Conservation (phyloP, 2,329 filamentous ascomycete genomes). For the Neofusicoccum parvum region DNA sequence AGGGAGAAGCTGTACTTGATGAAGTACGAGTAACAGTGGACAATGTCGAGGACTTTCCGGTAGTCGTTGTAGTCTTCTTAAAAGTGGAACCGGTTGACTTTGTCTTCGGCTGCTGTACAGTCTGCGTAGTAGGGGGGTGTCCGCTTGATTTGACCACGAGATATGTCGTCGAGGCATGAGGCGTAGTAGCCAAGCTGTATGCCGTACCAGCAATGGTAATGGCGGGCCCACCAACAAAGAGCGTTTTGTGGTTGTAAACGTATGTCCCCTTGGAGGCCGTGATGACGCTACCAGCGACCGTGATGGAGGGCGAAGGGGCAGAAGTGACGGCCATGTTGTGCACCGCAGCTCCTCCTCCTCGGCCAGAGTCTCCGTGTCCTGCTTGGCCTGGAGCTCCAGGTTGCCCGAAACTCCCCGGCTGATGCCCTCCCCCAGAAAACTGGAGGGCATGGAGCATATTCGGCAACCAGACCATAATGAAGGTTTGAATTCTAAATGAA, state of each 20-base stretch:
- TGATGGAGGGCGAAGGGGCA: neutral
- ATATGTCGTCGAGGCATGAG: neutral
- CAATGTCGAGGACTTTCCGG: neutral
- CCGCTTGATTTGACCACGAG: neutral
- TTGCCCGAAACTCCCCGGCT: neutral
- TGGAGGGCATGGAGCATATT: neutral
- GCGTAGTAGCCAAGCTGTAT: neutral
- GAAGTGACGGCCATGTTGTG: neutral
- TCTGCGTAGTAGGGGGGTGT: neutral
- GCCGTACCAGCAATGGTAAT: constrained; percentile 3
- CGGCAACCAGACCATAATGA: constrained; percentile 2
- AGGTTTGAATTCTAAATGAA: neutral
- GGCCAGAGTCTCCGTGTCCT: neutral
- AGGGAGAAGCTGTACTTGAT: neutral
- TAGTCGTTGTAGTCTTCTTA: neutral
- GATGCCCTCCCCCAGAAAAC: neutral
- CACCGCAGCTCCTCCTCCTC: neutral
- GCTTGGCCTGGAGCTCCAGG: neutral
- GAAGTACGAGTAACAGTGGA: neutral
- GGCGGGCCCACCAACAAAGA: neutral
- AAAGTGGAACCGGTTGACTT: neutral
- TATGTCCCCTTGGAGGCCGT: neutral
- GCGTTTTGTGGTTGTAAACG: neutral
- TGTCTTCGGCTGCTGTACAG: neutral
- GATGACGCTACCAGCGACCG: neutral